phyloP scores from a whole-genome alignment of 2,329 filamentous ascomycete genomes.

The Chlorencoelia australis region DNA sequence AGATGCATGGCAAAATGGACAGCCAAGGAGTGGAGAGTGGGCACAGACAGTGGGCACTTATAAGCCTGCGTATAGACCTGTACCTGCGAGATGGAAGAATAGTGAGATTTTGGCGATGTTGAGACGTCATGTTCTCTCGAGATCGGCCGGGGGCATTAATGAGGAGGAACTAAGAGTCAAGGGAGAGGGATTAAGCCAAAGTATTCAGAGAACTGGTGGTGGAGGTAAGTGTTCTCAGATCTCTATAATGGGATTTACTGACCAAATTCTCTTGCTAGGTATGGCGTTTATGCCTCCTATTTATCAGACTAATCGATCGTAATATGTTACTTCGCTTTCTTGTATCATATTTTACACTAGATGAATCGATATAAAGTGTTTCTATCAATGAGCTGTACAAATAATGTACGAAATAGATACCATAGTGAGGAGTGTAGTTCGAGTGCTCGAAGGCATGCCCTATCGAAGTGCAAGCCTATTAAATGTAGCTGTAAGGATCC shows the following conservation, averaged over 20 bases:
- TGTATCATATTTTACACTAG: no score
- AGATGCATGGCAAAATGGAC: constrained; percentile 28
- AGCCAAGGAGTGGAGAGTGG: constrained; percentile 65
- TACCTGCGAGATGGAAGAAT: constrained; percentile 74
- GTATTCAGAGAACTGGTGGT: constrained; percentile 17
- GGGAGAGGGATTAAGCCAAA: constrained; percentile 15
- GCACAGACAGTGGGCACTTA: constrained; percentile 92
- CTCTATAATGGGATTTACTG: no score
- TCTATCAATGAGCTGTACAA: no score
- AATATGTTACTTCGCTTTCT: no score
- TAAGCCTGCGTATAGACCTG: constrained; percentile 84
- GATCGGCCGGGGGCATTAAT: constrained; percentile 49
- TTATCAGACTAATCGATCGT: constrained; percentile 20
- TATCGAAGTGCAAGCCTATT: no score
- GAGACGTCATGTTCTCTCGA: constrained; percentile 67
- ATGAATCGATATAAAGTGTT: no score
- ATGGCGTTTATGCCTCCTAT: constrained; percentile 30
- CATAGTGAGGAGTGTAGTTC: no score
- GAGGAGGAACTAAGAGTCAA: constrained; percentile 13
- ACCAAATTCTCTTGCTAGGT: constrained; percentile 14
- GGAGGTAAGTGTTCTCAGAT: constrained; percentile 16
- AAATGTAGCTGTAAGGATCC: no score
- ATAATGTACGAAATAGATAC: no score
- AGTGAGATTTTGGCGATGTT: constrained; percentile 71
- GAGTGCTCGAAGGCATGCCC: no score